These are phyloP conservation scores for Zalaria sp. DNA, from an alignment of 2,329 filamentous ascomycete species.

Conservation along the genomic window DNA sequence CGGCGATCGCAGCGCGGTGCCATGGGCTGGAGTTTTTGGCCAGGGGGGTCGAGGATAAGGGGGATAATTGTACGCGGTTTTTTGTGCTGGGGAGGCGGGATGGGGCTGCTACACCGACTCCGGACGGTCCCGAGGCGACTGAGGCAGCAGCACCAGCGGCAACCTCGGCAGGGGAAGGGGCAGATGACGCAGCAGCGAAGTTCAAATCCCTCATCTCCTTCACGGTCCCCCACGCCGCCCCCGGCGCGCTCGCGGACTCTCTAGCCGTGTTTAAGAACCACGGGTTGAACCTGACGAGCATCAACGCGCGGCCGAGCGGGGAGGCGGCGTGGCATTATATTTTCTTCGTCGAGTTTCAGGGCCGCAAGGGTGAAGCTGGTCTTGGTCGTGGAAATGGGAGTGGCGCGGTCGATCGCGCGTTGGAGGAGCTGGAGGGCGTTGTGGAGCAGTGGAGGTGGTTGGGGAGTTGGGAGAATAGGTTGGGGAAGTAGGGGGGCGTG, in stretches of 20 bases:
- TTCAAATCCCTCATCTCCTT: conserved; percentile 70
- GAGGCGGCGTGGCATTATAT: conserved; percentile 73
- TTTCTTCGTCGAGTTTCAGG: conserved; percentile 85
- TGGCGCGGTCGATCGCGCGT: conserved; percentile 41
- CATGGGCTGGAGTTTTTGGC: conserved; percentile 57
- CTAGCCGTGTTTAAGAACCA: conserved; percentile 63
- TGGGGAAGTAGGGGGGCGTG: conserved; percentile 1
- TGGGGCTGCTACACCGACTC: background rate
- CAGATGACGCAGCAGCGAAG: conserved; percentile 1
- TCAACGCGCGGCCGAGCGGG: conserved; percentile 72
- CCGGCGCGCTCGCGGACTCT: conserved; percentile 72
- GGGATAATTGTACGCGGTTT: conserved; percentile 69
- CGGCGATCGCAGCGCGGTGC: conserved; percentile 54
- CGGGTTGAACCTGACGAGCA: conserved; percentile 73
- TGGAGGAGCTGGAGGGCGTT: conserved; percentile 43
- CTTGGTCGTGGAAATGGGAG: conserved; percentile 8
- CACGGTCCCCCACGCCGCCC: conserved; percentile 60
- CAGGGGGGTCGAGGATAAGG: conserved; percentile 54
- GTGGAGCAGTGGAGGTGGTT: conserved; percentile 49
- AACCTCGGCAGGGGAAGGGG: background rate
- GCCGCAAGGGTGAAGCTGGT: conserved; percentile 29
- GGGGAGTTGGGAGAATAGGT: conserved; percentile 17
- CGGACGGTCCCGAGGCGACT: conserved; percentile 1
- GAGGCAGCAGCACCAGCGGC: background rate
- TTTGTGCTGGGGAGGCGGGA: conserved; percentile 42